phyloP scores from a whole-genome alignment of 768 basidiomycete genomes.

The Candolleomyces efflorescens region DNA sequence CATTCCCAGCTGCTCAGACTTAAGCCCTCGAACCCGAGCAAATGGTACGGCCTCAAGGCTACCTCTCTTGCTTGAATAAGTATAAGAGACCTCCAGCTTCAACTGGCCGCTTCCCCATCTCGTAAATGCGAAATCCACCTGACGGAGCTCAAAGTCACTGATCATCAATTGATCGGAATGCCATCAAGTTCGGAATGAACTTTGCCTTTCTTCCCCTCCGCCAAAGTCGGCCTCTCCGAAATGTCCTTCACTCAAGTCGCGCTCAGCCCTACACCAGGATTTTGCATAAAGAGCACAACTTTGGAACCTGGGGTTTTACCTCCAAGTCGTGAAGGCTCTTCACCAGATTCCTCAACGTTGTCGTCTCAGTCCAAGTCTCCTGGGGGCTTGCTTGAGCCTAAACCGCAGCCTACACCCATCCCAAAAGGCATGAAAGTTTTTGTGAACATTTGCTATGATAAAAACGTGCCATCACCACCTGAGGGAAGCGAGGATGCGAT shows the following conservation, averaged over 20 bases:
- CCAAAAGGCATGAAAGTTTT: constrained; percentile 60
- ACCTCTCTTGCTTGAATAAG: no score
- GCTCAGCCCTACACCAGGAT: constrained; percentile 61
- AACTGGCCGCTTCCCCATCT: no score
- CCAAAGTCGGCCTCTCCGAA: neutral
- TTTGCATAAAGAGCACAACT: constrained; percentile 62
- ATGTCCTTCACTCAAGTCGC: neutral
- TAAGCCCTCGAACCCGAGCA: no score
- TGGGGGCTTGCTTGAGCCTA: constrained; percentile 19
- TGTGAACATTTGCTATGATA: constrained; percentile 70
- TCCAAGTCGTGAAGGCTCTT: constrained; percentile 10
- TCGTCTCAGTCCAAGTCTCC: neutral
- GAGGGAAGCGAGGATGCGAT: constrained; percentile 54
- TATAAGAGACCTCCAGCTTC: no score
- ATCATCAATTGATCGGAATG: no score
- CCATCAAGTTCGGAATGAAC: no score
- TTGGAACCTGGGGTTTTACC: constrained; percentile 36
- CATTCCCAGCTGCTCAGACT: no score
- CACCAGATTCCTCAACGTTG: constrained; percentile 12
- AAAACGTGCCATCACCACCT: constrained; percentile 65
- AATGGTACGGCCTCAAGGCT: no score
- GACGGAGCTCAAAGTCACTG: no score
- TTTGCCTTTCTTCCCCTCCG: neutral
- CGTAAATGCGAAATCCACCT: no score
- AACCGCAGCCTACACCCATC: constrained; percentile 26